Evolutionary conservation across 768 basidiomycete genomes (phyloP).

Genomic region (Podaxis sp.): DNA sequence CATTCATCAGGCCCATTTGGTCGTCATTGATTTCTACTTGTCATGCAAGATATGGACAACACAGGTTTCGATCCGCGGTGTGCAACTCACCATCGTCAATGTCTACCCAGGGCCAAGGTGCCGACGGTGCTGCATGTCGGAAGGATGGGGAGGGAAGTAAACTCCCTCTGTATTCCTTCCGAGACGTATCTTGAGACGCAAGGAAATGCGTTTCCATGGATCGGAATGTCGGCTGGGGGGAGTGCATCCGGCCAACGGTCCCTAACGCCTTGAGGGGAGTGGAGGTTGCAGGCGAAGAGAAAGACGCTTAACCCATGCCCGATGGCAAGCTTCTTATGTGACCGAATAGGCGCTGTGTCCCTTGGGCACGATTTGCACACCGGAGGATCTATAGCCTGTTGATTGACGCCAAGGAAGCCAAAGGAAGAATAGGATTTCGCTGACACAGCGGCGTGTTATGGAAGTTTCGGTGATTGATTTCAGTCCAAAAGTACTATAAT

Average conservation of each 20-base stretch:
- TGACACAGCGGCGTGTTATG: neutral
- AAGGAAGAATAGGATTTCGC: neutral
- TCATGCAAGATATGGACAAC: neutral
- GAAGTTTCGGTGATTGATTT: neutral
- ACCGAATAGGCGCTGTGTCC: neutral
- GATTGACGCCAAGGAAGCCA: neutral
- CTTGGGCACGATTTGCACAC: neutral
- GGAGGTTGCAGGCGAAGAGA: neutral
- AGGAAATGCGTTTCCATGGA: neutral
- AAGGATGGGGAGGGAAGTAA: conserved; percentile 31
- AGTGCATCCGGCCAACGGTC: neutral
- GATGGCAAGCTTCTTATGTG: neutral
- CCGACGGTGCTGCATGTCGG: conserved; percentile 39
- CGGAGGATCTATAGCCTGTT: neutral
- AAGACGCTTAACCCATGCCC: neutral
- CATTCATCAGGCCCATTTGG: conserved; percentile 22
- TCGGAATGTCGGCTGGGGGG: neutral
- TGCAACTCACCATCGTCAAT: conserved; percentile 28
- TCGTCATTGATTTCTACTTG: conserved; percentile 25
- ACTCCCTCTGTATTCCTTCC: neutral
- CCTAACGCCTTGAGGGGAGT: neutral
- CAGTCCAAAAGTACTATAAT: neutral
- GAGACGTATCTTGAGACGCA: neutral
- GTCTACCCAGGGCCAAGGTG: conserved; percentile 44
- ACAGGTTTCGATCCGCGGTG: neutral